These are phyloP conservation scores for Lachnellula arida DNA, from an alignment of 2,329 filamentous ascomycete species.

Conservation along the genomic window DNA sequence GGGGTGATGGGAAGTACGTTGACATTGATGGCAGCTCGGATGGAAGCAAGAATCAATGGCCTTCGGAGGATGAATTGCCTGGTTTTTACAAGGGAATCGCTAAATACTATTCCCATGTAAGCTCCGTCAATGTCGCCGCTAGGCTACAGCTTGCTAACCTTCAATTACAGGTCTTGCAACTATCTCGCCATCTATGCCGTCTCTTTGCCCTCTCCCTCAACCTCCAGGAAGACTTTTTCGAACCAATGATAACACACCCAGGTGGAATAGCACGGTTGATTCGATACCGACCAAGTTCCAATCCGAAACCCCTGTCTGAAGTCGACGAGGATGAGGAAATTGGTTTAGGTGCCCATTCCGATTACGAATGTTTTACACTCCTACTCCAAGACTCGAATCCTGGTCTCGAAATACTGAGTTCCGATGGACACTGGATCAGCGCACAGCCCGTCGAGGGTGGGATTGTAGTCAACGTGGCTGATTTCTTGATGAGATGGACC, in stretches of 20 bases:
- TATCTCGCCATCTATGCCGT: slow-evolving; percentile 36
- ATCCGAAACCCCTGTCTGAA: slow-evolving; percentile 24
- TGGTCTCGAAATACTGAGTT: slow-evolving; percentile 48
- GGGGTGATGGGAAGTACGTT: slow-evolving; percentile 31
- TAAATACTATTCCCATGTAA: slow-evolving; percentile 27
- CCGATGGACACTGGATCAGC: slow-evolving; percentile 40
- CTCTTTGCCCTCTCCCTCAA: slow-evolving; percentile 38
- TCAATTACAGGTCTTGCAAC: slow-evolving; percentile 21
- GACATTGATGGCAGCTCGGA: slow-evolving; percentile 27
- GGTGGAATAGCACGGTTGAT: slow-evolving; percentile 43
- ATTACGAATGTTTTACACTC: slow-evolving; percentile 53
- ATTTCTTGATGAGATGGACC: slow-evolving; percentile 47
- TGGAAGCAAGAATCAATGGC: slow-evolving; percentile 28
- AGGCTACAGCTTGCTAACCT: not conserved
- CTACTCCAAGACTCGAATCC: slow-evolving; percentile 47
- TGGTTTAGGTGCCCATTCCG: slow-evolving; percentile 46
- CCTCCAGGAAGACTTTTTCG: slow-evolving; percentile 40
- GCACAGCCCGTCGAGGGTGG: slow-evolving; percentile 42
- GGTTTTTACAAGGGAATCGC: slow-evolving; percentile 29
- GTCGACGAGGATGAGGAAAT: slow-evolving; percentile 27
- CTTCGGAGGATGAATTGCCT: slow-evolving; percentile 23
- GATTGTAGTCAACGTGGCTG: slow-evolving; percentile 48
- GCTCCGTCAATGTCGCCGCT: not conserved
- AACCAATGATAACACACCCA: slow-evolving; percentile 38
- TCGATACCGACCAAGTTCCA: slow-evolving; percentile 43